Evolutionary conservation across 1,284 basidiomycete species (phyloP).

Genomic region (Rhizoctonia solani): DNA sequence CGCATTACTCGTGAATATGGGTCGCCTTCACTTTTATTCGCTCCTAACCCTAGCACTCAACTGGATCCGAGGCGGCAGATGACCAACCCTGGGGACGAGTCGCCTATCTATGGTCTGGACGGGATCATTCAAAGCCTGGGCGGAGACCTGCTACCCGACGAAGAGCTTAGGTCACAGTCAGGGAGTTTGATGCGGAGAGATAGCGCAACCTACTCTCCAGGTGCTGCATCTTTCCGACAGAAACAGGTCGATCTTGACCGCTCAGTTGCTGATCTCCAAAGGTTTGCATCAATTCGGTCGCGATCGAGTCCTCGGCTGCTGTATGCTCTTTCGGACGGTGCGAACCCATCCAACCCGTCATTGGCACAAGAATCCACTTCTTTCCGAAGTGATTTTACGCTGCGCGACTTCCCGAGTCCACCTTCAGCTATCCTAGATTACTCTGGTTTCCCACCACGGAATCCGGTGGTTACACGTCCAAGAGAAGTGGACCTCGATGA

Average conservation of each 20-base stretch:
- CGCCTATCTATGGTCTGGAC: slow-evolving; percentile 56
- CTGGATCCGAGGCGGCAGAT: neutral
- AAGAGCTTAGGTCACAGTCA: slow-evolving; percentile 1
- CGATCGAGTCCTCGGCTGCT: slow-evolving; percentile 25
- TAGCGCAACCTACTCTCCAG: slow-evolving; percentile 12
- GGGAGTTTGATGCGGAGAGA: neutral
- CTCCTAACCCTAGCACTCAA: too few species aligned
- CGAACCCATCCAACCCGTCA: slow-evolving; percentile 34
- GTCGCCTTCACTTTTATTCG: too few species aligned
- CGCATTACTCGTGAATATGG: slow-evolving; percentile 18
- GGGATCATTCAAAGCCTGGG: slow-evolving; percentile 46
- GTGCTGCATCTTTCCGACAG: slow-evolving; percentile 18
- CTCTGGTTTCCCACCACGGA: slow-evolving; percentile 26
- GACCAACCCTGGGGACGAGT: slow-evolving; percentile 42
- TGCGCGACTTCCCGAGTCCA: slow-evolving; percentile 70
- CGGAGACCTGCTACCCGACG: slow-evolving; percentile 10
- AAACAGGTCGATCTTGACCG: slow-evolving; percentile 16
- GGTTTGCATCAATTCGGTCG: slow-evolving; percentile 50
- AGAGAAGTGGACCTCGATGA: slow-evolving; percentile 38
- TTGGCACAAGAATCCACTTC: slow-evolving; percentile 42
- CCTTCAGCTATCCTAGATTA: slow-evolving; percentile 48
- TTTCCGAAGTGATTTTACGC: slow-evolving; percentile 62
- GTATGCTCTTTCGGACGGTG: slow-evolving; percentile 36
- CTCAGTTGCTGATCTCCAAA: slow-evolving; percentile 57
- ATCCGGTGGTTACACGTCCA: slow-evolving; percentile 13